Evolutionary conservation across 164 flowering plant species (phyloP), one percentile per base, ranked within the genome.

Genomic region (Kalanchoe fedtschenkoi): DNA sequence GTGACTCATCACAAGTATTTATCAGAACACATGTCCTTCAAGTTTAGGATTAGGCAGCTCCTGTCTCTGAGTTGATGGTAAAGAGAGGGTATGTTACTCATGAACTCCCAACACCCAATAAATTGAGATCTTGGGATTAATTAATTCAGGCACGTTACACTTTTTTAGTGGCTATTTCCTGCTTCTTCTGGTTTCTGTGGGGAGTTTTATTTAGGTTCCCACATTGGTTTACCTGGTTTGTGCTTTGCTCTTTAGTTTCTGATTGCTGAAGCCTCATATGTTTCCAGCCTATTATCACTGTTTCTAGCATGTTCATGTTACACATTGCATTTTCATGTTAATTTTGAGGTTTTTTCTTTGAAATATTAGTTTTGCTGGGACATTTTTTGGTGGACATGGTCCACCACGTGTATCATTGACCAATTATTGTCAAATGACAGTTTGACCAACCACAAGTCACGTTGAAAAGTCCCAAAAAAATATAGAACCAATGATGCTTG

Each of bases 1-100:
- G 56, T 51, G 33, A 51, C 56, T 51, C 56, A 51, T 51, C 56
- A 51, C 56, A 16, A 26, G 56, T 24, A 51, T 32, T 51, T 26
- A 24, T 51, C 56, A 51, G 24, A 3, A 51, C 56, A 51, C 32
- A 17, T 51, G 56, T 51, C 32, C 56, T 22, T 29, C 17, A 10
- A 11, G 56, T 51, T 47, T 51, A 26, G 32, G 32, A 26, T 51
- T 51, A 26, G 21, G 28, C 30, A 21, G 55, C 15, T 51, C 32
- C 56, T 51, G 24, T 51, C 32, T 51, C 32, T 24, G 32, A 11
- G 24, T 51, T 26, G 30, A 51, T 51, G 55, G 11, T 37, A 37
- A 37, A 37, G 11, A 37, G 39, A n/a, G 39, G 39, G 39, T 37
- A 5, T 37, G 13, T 26, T 26, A 10, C 26, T 51, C 56, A 51